Evolutionary conservation across 495 filamentous ascomycete genomes (phyloP).

Genomic region (Talaromyces liani): DNA sequence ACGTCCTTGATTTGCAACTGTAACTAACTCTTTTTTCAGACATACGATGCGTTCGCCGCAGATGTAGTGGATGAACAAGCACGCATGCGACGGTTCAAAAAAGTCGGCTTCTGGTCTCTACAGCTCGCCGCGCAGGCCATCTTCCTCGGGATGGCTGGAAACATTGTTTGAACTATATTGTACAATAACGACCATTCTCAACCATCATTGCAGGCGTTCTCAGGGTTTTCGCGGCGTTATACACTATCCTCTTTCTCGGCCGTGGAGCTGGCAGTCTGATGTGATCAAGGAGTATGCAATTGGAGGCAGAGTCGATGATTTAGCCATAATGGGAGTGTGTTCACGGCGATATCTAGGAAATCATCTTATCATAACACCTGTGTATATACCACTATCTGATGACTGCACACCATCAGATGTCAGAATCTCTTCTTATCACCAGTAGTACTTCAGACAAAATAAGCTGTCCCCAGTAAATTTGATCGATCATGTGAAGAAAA

Average conservation of each 20-base stretch:
- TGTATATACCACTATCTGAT: not conserved
- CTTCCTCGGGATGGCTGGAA: constrained; percentile 89
- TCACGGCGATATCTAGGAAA: not conserved
- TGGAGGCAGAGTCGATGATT: not conserved
- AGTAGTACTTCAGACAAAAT: no score
- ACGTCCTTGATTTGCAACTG: not conserved
- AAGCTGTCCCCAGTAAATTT: no score
- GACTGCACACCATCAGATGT: not conserved
- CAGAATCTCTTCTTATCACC: not conserved
- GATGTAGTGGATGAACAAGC: constrained; percentile 82
- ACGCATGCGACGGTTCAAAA: constrained; percentile 79
- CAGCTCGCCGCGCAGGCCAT: constrained; percentile 88
- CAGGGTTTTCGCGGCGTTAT: not conserved
- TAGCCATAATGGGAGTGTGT: not conserved
- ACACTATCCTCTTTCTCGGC: not conserved
- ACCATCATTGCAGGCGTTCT: constrained; percentile 5
- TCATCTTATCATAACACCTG: not conserved
- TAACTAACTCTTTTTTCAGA: constrained; percentile 31
- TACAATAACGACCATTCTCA: constrained; percentile 4
- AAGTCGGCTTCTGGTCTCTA: constrained; percentile 93
- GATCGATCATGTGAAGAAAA: not conserved
- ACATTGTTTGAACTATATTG: constrained; percentile 50
- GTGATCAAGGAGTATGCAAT: not conserved
- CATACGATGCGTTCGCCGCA: constrained; percentile 84
- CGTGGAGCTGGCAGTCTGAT: not conserved